Evolutionary conservation across 176 grass and related monocot species (phyloP), one percentile per base, ranked within the genome.

Genomic region (Oryza nivara): DNA sequence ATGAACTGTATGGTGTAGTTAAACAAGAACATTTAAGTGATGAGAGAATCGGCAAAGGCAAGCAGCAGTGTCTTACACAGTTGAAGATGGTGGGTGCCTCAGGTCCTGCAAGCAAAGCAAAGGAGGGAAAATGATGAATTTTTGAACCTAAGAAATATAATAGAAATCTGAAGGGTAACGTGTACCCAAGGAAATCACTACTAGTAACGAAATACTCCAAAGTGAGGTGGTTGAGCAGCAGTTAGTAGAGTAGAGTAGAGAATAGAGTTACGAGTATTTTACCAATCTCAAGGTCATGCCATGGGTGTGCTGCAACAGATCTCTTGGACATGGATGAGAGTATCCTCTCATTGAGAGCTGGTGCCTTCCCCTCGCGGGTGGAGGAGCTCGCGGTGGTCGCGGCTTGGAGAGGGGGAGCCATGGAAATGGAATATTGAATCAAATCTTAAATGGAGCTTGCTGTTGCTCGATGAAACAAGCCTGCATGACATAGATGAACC

Each of bases 261-360:
- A 32, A 32, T 32, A 36, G 0, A 9, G 3, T 19, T 14, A 58
- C 35, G 35, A 36, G 35, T 36, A 36, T 36, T 60, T 36, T 90
- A 92, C 95, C 95, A 58, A 98, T 95, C 81, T 98, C 91, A 11
- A 98, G 89, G 72, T 98, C 91, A 84, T 98, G 96, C 96, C 92
- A 98, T n/a, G 96, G 96, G 78, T 98, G 92, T 0, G 95, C 95
- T 1, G 95, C 95, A 13, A 98, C 84, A 22, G 92, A 92, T 9
- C 91, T 89, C 77, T 80, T 87, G 8, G 92, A 85, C 87, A 98
- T 88, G 17, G 91, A 92, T 19, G 95, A 91, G 1, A 95, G 54
- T 48, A 98, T 95, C 75, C 95, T 91, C 82, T 97, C 92, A 84
- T 90, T 95, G 10, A 97, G 80, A 19, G 85, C 85, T 36, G 90